phyloP scores from a whole-genome alignment of 192 early-diverging fungal genomes.

The Gorgonomyces haynaldii region DNA sequence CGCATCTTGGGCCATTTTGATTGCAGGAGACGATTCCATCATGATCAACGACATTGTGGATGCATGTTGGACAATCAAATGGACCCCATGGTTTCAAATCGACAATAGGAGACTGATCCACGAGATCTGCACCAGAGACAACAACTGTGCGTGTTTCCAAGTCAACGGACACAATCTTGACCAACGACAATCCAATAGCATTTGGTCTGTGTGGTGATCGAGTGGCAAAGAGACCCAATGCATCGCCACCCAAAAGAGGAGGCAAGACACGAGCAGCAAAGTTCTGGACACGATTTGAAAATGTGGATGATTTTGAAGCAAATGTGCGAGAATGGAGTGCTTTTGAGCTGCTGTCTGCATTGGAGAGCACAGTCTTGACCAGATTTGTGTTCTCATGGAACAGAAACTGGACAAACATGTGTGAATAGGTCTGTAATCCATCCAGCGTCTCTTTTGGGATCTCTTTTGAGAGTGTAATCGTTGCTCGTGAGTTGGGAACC shows the following conservation, averaged over 20 bases:
- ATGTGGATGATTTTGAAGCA: conserved; percentile 10
- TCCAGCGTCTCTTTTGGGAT: conserved; percentile 18
- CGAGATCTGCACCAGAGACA: conserved; percentile 19
- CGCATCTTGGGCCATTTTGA: conserved; percentile 6
- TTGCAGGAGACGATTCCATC: background rate
- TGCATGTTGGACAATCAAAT: conserved; percentile 18
- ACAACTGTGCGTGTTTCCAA: conserved; percentile 4
- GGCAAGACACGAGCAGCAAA: conserved; percentile 26
- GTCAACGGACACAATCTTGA: conserved; percentile 18
- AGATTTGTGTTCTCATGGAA: conserved; percentile 31
- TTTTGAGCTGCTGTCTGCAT: background rate
- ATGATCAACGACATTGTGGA: conserved; percentile 6
- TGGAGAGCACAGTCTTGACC: conserved; percentile 12
- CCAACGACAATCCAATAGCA: conserved; percentile 21
- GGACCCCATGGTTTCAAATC: conserved; percentile 30
- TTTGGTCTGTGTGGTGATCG: conserved; percentile 24
- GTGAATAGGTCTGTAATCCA: conserved; percentile 18
- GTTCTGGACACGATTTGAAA: conserved; percentile 17
- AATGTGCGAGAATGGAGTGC: conserved; percentile 8
- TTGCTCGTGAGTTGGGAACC: conserved; percentile 11
- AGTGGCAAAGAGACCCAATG: conserved; percentile 17
- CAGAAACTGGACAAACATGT: conserved; percentile 18
- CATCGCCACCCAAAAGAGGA: conserved; percentile 17
- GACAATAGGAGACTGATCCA: conserved; percentile 19
- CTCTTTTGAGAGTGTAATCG: conserved; percentile 11